Evolutionary conservation across 495 filamentous ascomycete species (phyloP), one percentile per base, ranked within the genome.

Genomic region (Penicillium maclennaniae): DNA sequence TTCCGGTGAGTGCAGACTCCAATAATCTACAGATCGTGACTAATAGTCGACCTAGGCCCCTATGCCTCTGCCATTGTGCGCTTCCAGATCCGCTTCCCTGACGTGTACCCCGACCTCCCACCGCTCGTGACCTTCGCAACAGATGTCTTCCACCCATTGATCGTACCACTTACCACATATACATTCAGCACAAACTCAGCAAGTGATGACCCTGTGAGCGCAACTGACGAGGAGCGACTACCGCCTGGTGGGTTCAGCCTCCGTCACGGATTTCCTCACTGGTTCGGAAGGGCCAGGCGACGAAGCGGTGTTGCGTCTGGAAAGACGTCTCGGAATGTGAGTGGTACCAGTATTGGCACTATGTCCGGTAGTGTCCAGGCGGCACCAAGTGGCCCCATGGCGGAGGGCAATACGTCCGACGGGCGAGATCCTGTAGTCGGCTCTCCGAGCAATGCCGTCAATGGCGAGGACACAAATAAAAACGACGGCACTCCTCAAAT

Each of bases 61-160:
- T 97, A 96, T 73, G 80, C 88, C 27, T 83, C 86, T 28, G 89
- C 92, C 23, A 81, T 96, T 49, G 82, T 98, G 52, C 89, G 92
- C 49, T 96, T 97, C 73, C 85, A 89, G 54, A 84, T 98, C 58
- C 84, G 83, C 45, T 97, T 97, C 65, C 90, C 93, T 8, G 72
- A 85, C 55, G 76, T 77, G 23, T 97, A 96, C 63, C 93, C 93
- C 5, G 70, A 76, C 28, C 70, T 86, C 7, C 88, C 93, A 38
- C 93, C 93, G 6, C 75, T 89, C 5, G 83, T 98, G 44, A 92
- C 84, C 38, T 95, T 98, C 67, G 76, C 82, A 25, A 93, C 87
- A 40, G 92, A 97, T 58, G 84, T 97, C 47, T 98, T 96, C 68
- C 92, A 98, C 69, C 93, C 92, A 12, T 79, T 98, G 23, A 84